A percentile compares a stretch with the other conserved stretches of the same genome.
These are phyloP conservation scores for Chlamydomonas sp. DNA, from an alignment of 139 green algal genomes.

Conservation along the genomic window DNA sequence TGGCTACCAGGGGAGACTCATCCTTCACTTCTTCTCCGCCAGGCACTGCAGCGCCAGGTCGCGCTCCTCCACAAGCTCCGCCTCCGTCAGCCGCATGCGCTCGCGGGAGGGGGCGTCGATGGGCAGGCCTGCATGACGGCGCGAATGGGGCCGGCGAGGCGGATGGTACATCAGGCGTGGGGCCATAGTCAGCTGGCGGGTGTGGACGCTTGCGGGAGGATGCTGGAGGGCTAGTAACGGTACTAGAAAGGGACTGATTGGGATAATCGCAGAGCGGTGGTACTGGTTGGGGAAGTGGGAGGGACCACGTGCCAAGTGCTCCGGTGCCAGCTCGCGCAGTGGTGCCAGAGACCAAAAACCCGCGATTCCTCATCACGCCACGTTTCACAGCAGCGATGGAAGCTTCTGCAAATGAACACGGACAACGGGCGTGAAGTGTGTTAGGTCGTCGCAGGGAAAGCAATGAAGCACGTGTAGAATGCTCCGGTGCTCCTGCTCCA, in stretches of 20 bases:
- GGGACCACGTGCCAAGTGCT: too few species aligned
- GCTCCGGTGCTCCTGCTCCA: too few species aligned
- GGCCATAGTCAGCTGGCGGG: not conserved
- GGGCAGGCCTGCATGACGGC: slow-evolving; percentile 59
- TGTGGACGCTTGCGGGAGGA: not conserved
- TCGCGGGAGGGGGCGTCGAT: slow-evolving; percentile 77
- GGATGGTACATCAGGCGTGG: not conserved
- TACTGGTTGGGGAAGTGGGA: not conserved
- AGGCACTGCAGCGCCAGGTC: slow-evolving; percentile 64
- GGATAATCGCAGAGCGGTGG: not conserved
- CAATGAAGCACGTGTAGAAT: too few species aligned
- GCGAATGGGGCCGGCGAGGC: not conserved
- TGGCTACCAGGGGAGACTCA: too few species aligned
- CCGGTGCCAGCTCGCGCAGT: not conserved
- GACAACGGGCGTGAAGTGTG: too few species aligned
- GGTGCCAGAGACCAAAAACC: not conserved
- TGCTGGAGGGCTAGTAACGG: not conserved
- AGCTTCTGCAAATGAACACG: too few species aligned
- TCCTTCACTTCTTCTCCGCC: slow-evolving; percentile 14
- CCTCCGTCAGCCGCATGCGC: slow-evolving; percentile 84
- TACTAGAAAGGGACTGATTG: not conserved
- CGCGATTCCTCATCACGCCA: not conserved
- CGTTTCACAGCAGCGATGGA: not conserved
- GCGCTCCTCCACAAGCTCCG: slow-evolving; percentile 92
- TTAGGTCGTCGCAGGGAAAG: too few species aligned